phyloP scores from a whole-genome alignment of 1,284 basidiomycete genomes.

The Erythrobasidium hasegawianum region DNA sequence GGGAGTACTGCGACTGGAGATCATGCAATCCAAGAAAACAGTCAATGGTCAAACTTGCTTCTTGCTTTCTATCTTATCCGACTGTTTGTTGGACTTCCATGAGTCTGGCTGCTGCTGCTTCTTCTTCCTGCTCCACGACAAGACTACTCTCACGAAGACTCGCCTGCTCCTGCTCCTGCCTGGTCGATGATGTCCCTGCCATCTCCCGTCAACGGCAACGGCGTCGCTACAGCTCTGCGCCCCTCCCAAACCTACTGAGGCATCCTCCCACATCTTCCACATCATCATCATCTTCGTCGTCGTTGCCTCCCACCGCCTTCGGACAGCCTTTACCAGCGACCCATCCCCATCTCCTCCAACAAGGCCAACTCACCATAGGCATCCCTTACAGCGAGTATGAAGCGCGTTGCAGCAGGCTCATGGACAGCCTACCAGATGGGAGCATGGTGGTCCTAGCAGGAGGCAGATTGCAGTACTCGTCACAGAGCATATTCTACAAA shows the following conservation, averaged over 20 bases:
- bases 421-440: slow-evolving; percentile 71
- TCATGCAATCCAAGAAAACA: not conserved
- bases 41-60: not conserved
- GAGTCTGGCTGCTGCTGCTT: too few species aligned
- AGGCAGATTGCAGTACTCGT: slow-evolving; percentile 80
- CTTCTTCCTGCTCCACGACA: too few species aligned
- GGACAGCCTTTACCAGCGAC: slow-evolving; percentile 73
- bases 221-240: slow-evolving; percentile 12
- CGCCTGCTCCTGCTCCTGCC: too few species aligned
- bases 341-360: slow-evolving; percentile 71
- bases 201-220: too few species aligned
- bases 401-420: slow-evolving; percentile 64
- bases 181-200: too few species aligned
- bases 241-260: slow-evolving; percentile 18
- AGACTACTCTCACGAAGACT: too few species aligned
- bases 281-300: slow-evolving; percentile 3
- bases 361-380: slow-evolving; percentile 76
- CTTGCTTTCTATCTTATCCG: not conserved
- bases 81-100: too few species aligned
- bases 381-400: slow-evolving; percentile 81
- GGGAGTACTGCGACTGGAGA: not conserved
- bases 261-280: slow-evolving; percentile 9
- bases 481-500: slow-evolving; percentile 74
- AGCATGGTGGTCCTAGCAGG: slow-evolving; percentile 76
- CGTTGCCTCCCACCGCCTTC: slow-evolving; percentile 47